Evolutionary conservation across 345 rosid genomes (phyloP).

Genomic region (Punica granatum): DNA sequence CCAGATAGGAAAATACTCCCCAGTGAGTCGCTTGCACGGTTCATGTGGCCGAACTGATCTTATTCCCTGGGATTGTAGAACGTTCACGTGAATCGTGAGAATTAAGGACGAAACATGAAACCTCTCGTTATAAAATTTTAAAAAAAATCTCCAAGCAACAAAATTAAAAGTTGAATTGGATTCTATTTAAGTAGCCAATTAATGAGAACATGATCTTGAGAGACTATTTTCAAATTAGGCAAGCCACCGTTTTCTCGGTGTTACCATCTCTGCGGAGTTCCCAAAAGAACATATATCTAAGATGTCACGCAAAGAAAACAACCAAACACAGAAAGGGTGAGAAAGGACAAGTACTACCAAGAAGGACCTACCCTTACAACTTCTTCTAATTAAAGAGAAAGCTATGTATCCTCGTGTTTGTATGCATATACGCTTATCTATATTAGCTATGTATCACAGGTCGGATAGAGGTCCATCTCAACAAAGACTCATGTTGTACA

Average conservation of each 20-base stretch:
- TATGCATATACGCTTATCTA: too few species aligned
- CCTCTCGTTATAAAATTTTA: too few species aligned
- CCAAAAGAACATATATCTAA: background rate
- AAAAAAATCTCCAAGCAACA: background rate
- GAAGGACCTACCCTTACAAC: background rate
- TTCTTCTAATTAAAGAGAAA: background rate
- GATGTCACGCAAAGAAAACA: background rate
- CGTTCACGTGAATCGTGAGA: too few species aligned
- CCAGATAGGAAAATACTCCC: too few species aligned
- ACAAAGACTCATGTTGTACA: too few species aligned
- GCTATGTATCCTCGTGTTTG: too few species aligned
- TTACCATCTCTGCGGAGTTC: background rate
- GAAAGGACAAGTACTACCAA: background rate
- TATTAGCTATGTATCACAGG: too few species aligned
- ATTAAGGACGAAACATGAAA: too few species aligned
- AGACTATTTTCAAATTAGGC: background rate
- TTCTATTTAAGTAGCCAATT: background rate
- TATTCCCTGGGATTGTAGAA: too few species aligned
- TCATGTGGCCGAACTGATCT: too few species aligned
- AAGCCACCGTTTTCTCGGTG: background rate
- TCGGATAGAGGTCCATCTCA: too few species aligned
- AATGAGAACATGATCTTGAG: background rate
- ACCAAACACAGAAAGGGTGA: background rate
- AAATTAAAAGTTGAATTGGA: background rate
- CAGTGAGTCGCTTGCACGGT: too few species aligned